Evolutionary conservation across 495 filamentous ascomycete genomes (phyloP).

Genomic region (Penicillium coprophilum): DNA sequence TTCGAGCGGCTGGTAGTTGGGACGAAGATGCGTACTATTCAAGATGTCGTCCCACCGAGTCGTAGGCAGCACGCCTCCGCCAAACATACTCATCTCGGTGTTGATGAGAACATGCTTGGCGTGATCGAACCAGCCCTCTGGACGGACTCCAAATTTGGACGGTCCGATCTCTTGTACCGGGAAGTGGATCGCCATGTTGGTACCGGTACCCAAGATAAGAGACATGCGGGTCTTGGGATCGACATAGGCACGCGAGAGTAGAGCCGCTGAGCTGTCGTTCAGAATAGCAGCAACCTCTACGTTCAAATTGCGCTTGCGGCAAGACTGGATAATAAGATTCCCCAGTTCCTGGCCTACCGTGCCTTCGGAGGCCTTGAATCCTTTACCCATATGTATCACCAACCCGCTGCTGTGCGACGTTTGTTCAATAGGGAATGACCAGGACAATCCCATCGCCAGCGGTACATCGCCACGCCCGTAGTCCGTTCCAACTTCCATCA

Average conservation of each 20-base stretch:
- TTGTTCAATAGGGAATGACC: conserved; percentile 69
- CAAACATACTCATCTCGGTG: conserved; percentile 87
- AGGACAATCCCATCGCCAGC: conserved; percentile 61
- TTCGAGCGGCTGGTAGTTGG: conserved; percentile 86
- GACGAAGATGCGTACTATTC: conserved; percentile 66
- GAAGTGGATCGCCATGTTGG: conserved; percentile 77
- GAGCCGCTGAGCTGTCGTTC: conserved; percentile 80
- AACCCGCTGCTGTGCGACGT: conserved; percentile 58
- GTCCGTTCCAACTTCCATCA: conserved; percentile 39
- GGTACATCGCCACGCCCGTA: conserved; percentile 39
- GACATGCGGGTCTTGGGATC: conserved; percentile 66
- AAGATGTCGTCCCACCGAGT: conserved; percentile 74
- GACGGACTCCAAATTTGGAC: conserved; percentile 55
- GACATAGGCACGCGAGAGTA: conserved; percentile 74
- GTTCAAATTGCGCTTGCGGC: conserved; percentile 48
- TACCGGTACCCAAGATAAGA: conserved; percentile 81
- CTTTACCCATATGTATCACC: conserved; percentile 66
- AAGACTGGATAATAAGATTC: conserved; percentile 57
- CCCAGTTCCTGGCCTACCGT: conserved; percentile 59
- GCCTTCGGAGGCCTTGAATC: conserved; percentile 58
- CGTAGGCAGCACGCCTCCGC: conserved; percentile 63
- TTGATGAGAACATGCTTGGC: conserved; percentile 72
- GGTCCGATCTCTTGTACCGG: conserved; percentile 62
- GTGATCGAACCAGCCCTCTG: conserved; percentile 47
- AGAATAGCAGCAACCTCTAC: conserved; percentile 69